Evolutionary conservation across 108 stramenopile genomes (phyloP), one percentile per base, ranked within the genome.

Genomic region (Chaetoceros muelleri): DNA sequence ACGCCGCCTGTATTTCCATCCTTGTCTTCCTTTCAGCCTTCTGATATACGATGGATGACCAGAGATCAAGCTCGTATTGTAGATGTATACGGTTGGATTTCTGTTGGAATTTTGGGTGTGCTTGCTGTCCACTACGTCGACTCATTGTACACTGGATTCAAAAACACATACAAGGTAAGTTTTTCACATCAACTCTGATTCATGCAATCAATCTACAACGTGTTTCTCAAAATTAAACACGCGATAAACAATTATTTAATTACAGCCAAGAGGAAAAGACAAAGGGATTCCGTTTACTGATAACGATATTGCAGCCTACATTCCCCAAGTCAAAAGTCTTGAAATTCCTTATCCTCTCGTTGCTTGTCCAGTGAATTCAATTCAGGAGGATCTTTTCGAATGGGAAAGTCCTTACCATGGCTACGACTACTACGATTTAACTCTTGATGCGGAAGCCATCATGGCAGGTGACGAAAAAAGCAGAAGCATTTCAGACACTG

Each of bases 391-490:
- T 40, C 62, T 91, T 10, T 76, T 80, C 53, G 84, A 84, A 53
- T 91, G 84, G 84, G 74, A 28, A 25, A 85, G 87, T 60, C 78
- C 82, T n/a, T 72, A 78, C 27, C 64, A 76, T 23, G 67, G 73
- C 5, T 74, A 75, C 57, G 56, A 57, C 7, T 87, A 66, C 62
- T 87, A 91, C 55, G 84, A 91, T 65, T 55, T 91, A 28, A 78
- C 82, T 0, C 64, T 70, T 48, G 90, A 91, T 66, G 90, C 84
- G 1, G 70, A 73, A 22, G 67, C 72, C 40, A 57, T 76, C 13
- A 40, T 75, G 34, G 67, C 61, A 44, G 67, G 59, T 25, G 54
- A 69, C 27, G 66, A 71, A 49, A 69, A 67, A 21, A 28, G 34
- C 5, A 40, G 34, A 40, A 40, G 34, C 13, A 10, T 40, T 10